Conservation (phyloP, 805 yeast genomes). For the Spathaspora hagerdaliae region DNA sequence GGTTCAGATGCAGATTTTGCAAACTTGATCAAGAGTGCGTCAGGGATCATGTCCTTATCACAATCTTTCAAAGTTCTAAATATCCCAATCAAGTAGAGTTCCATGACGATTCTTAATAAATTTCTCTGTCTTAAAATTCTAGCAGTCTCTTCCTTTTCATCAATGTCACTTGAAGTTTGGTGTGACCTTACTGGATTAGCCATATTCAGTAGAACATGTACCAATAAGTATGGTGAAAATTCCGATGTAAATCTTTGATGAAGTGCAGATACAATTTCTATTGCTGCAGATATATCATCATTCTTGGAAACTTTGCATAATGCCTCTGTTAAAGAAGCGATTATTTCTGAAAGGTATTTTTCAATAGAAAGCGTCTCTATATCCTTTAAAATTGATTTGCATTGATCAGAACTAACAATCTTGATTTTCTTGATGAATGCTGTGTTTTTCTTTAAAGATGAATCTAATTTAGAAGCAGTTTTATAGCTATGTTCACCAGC, state of each 20-base stretch:
- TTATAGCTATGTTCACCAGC: constrained; percentile 31
- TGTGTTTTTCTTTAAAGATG: constrained; percentile 78
- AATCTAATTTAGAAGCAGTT: constrained; percentile 45
- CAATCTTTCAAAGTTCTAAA: constrained; percentile 44
- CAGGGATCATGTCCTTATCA: constrained; percentile 40
- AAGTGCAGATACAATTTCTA: constrained; percentile 64
- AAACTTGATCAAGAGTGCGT: constrained; percentile 30
- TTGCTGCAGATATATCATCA: constrained; percentile 59
- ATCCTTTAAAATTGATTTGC: constrained; percentile 50
- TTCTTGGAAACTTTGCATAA: constrained; percentile 46
- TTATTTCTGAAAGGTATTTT: constrained; percentile 70
- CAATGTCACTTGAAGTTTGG: background rate
- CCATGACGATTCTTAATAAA: constrained; percentile 50
- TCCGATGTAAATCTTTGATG: constrained; percentile 66
- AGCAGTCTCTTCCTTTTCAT: constrained; percentile 42
- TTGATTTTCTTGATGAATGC: constrained; percentile 72
- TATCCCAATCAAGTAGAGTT: constrained; percentile 55
- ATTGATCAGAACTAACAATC: constrained; percentile 50
- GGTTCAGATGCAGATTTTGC: constrained; percentile 18
- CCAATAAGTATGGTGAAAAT: constrained; percentile 50
- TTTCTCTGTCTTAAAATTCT: constrained; percentile 41
- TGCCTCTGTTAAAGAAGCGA: constrained; percentile 61
- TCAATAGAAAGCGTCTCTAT: constrained; percentile 59
- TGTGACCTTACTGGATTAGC: constrained; percentile 20
- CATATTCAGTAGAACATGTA: constrained; percentile 39